Conservation (phyloP, 805 yeast genomes). For the Candida sakaeoensis region DNA sequence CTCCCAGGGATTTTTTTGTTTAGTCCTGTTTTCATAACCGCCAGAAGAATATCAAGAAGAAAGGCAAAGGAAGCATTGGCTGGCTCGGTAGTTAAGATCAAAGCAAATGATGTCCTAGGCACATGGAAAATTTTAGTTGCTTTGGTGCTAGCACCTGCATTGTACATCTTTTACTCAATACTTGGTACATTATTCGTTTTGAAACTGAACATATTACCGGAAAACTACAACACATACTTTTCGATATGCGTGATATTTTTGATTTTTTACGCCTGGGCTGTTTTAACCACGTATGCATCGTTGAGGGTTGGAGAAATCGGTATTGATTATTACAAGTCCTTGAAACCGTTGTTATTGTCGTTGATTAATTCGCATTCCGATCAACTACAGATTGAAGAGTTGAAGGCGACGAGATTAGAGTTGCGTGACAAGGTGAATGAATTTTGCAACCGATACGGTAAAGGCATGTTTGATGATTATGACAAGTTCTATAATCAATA, state of each 20-base stretch:
- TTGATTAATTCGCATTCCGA: constrained; percentile 26
- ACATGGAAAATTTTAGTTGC: constrained; percentile 45
- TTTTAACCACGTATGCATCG: constrained; percentile 39
- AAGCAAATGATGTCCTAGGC: constrained; percentile 40
- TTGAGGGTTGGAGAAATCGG: constrained; percentile 41
- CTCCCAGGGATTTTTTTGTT: constrained; percentile 37
- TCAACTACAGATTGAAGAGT: constrained; percentile 27
- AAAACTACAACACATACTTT: constrained; percentile 1
- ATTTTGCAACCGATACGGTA: constrained; percentile 37
- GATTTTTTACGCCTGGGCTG: constrained; percentile 32
- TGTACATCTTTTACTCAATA: constrained; percentile 37
- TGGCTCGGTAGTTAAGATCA: constrained; percentile 35
- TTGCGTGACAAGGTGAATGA: constrained; percentile 28
- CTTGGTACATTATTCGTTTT: constrained; percentile 24
- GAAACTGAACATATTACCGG: constrained; percentile 3
- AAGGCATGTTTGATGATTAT: constrained; percentile 36
- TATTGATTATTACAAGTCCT: constrained; percentile 38
- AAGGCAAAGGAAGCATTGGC: constrained; percentile 39
- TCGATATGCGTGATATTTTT: constrained; percentile 21
- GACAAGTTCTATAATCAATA: constrained; percentile 28
- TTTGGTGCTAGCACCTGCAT: constrained; percentile 35
- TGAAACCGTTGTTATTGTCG: constrained; percentile 34
- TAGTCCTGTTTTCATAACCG: constrained; percentile 37
- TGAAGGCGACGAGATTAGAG: constrained; percentile 24
- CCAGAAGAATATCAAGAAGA: constrained; percentile 27